A percentile compares a stretch with the other conserved stretches of the same genome.
phyloP scores from a whole-genome alignment of 192 early-diverging fungal genomes.

The Coemansia sp. region DNA sequence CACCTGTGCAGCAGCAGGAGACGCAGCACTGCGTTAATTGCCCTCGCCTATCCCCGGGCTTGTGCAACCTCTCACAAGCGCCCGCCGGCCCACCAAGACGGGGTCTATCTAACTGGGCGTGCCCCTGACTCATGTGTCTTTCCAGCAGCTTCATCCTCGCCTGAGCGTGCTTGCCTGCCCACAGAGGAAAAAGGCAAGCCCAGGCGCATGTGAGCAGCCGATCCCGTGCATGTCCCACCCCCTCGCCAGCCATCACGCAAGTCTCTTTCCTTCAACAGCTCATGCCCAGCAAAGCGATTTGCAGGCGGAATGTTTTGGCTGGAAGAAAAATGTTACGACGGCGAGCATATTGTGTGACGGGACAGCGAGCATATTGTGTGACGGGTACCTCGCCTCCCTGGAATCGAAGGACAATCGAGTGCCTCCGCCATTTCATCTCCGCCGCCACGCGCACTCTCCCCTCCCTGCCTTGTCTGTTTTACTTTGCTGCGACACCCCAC shows the following conservation, averaged over 20 bases:
- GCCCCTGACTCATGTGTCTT: not conserved
- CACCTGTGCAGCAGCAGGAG: not conserved
- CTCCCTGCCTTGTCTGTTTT: not conserved
- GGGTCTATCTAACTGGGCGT: not conserved
- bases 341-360: not conserved
- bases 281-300: not conserved
- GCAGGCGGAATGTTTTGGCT: not conserved
- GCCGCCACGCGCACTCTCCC: not conserved
- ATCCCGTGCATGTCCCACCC: constrained; percentile 7
- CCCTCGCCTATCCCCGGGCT: not conserved
- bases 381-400: not conserved
- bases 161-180: not conserved
- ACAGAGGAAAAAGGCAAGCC: not conserved
- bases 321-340: not conserved
- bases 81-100: not conserved
- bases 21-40: not conserved
- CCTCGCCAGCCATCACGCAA: constrained; percentile 1
- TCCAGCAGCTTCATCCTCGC: not conserved
- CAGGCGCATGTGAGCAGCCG: constrained; percentile 1
- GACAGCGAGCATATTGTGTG: not conserved
- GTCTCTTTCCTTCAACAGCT: not conserved
- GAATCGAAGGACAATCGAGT: not conserved
- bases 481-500: not conserved
- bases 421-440: constrained; percentile 1
- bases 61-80: not conserved